Conservation (phyloP, 257 asterid genomes). For the Misopates orontium region DNA sequence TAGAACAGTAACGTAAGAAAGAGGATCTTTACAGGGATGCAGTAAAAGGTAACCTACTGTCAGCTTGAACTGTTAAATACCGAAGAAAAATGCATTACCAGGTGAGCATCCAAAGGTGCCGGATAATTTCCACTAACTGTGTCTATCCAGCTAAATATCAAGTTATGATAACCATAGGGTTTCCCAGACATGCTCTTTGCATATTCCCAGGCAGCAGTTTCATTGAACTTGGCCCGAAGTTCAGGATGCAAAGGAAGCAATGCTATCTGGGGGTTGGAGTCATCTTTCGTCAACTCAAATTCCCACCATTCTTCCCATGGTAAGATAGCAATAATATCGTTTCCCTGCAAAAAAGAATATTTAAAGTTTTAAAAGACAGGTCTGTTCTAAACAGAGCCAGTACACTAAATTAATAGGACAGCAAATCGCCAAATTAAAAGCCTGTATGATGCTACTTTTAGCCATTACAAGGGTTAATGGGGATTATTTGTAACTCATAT, state of each 20-base stretch:
- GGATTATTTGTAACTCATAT: no score
- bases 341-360: conserved; percentile 47
- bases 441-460: no score
- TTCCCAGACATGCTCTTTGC: conserved; percentile 73
- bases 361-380: no score
- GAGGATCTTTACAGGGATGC: not conserved
- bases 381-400: no score
- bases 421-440: no score
- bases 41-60: not conserved
- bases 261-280: conserved; percentile 83
- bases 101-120: conserved; percentile 68
- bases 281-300: conserved; percentile 72
- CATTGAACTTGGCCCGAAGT: conserved; percentile 74
- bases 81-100: conserved; percentile 41
- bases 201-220: conserved; percentile 91
- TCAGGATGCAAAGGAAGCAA: conserved; percentile 82
- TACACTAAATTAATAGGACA: no score
- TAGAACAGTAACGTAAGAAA: not conserved
- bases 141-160: conserved; percentile 83
- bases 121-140: conserved; percentile 66
- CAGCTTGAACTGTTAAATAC: no score
- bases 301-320: conserved; percentile 99
- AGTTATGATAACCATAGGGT: conserved; percentile 76
- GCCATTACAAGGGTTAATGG: no score
- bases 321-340: conserved; percentile 72